Conservation (phyloP, 2,329 filamentous ascomycete genomes). For the Botrytis galanthina region DNA sequence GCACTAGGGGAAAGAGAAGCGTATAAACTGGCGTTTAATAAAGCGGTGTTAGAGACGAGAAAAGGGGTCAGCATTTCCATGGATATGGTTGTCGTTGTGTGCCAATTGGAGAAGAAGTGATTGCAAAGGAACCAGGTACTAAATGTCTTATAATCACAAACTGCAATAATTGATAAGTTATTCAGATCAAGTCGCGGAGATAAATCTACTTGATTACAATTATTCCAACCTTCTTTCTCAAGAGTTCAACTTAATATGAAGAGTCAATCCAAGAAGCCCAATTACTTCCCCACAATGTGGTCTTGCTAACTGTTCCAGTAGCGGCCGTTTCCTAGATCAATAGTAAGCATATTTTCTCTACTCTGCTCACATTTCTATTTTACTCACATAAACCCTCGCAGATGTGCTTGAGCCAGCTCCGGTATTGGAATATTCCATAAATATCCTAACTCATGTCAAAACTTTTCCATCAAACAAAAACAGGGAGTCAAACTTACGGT, state of each 20-base stretch:
- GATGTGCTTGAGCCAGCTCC: constrained; percentile 14
- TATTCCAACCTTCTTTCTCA: no score
- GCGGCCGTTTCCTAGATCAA: constrained; percentile 5
- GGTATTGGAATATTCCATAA: constrained; percentile 13
- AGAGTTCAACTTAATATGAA: neutral
- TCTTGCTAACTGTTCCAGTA: neutral
- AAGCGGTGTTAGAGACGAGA: neutral
- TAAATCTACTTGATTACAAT: neutral
- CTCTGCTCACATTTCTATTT: neutral
- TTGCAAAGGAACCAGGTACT: neutral
- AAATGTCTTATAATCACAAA: neutral
- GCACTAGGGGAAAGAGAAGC: neutral
- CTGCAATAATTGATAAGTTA: neutral
- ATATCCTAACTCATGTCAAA: neutral
- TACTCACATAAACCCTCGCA: constrained; percentile 5
- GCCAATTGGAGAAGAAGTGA: neutral
- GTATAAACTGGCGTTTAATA: neutral
- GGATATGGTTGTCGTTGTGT: neutral
- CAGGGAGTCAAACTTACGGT: constrained; percentile 16
- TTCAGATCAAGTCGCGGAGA: neutral
- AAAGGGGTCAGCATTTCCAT: neutral
- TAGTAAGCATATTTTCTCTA: neutral
- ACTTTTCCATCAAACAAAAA: no score
- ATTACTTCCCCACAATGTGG: neutral
- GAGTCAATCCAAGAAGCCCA: constrained; percentile 14